These are phyloP conservation scores for Nigrospora oryzae DNA, from an alignment of 2,329 filamentous ascomycete species.

Conservation along the genomic window DNA sequence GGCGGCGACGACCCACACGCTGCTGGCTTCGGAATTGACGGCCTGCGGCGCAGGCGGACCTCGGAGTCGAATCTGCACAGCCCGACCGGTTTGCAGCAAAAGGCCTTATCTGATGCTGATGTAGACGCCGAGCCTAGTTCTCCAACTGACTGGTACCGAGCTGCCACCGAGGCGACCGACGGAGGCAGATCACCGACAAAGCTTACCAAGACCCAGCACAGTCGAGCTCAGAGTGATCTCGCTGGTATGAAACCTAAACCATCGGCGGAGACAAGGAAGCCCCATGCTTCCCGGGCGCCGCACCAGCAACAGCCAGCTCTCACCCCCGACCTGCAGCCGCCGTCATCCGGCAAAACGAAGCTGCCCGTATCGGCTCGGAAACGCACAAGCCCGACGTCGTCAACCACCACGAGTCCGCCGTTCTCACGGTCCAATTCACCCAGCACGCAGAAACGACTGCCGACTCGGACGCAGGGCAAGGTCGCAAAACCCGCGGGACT, in stretches of 20 bases:
- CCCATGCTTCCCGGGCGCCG: conserved; percentile 14
- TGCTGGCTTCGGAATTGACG: conserved; percentile 53
- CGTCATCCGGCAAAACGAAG: conserved; percentile 26
- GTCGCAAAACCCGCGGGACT: conserved; percentile 24
- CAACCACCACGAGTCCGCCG: conserved; percentile 31
- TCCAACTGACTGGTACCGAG: conserved; percentile 43
- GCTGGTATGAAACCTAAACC: conserved; percentile 25
- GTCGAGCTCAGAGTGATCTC: conserved; percentile 52
- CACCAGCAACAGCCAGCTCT: conserved; percentile 19
- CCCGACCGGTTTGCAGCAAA: conserved; percentile 35
- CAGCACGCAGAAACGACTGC: conserved; percentile 32
- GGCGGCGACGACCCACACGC: conserved; percentile 38
- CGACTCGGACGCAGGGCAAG: conserved; percentile 26
- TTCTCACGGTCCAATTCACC: conserved; percentile 52
- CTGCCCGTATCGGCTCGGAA: conserved; percentile 38
- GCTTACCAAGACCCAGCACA: conserved; percentile 32
- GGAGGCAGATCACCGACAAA: conserved; percentile 12
- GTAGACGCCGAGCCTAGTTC: conserved; percentile 45
- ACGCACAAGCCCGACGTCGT: conserved; percentile 32
- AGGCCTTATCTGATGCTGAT: conserved; percentile 48
- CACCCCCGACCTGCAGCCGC: conserved; percentile 16
- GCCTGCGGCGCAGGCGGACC: conserved; percentile 47
- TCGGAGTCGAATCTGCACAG: conserved; percentile 63
- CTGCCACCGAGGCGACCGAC: conserved; percentile 9
- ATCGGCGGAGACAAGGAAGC: conserved; percentile 19